Conservation (phyloP, 208 protist species). For the Strigomonas culicis region DNA sequence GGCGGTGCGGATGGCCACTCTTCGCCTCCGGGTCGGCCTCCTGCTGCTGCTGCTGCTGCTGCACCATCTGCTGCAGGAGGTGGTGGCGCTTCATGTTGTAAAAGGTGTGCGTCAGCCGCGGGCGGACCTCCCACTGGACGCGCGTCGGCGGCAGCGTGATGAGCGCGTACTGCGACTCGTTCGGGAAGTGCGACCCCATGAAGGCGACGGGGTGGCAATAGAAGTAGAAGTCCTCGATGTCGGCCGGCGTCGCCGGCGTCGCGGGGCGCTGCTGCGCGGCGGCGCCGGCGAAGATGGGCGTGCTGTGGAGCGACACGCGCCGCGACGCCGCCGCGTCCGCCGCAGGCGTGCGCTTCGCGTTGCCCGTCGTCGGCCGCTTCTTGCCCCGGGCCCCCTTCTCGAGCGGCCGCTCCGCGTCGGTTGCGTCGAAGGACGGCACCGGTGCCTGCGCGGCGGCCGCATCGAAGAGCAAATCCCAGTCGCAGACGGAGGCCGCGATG, state of each 20-base stretch:
- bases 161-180: constrained; percentile 29
- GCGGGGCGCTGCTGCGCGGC: constrained; percentile 36
- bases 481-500: not conserved
- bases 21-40: too few species aligned
- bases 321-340: too few species aligned
- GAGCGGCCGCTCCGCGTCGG: not conserved
- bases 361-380: not conserved
- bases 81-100: constrained; percentile 39
- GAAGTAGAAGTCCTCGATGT: constrained; percentile 70
- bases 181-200: constrained; percentile 59
- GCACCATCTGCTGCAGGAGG: not conserved
- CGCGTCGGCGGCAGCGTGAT: constrained; percentile 29
- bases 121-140: constrained; percentile 44
- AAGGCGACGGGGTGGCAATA: constrained; percentile 55
- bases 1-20: too few species aligned
- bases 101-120: constrained; percentile 59
- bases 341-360: not conserved
- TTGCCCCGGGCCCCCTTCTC: not conserved
- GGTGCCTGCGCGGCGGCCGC: not conserved
- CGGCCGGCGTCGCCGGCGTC: not conserved
- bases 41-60: too few species aligned
- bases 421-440: not conserved
- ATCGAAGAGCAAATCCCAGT: not conserved
- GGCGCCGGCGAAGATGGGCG: too few species aligned
- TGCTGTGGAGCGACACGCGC: too few species aligned